Base-by-base conservation (phyloP, 83 land plant species). In the Picea abies region DNA sequence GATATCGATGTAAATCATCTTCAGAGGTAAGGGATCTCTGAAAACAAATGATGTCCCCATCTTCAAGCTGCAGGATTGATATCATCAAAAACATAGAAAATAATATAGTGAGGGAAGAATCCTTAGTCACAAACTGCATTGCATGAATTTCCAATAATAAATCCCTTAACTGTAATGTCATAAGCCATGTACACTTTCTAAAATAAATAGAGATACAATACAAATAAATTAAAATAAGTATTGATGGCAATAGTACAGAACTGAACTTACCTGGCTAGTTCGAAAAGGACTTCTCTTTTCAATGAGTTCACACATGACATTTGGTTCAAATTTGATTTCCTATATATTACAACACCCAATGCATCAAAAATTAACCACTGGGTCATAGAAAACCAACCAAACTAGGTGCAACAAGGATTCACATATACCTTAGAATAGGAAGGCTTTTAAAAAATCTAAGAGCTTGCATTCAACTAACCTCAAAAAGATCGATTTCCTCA, bases 291-390 rank as follows among this genome's bases (percentile, higher is more conserved):
- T 25, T 81, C 87, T 89, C 87, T 90, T 98, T 83, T 96, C 97
- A 63, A 98, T 88, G 60, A 80, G 96, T 82, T 94, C 97, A 85
- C 99, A 98, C 99, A 98, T 98, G 16, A 98, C 97, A 91, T 82
- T 83, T 37, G 99, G 99, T 39, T 98, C 97, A 88, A 98, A 98
- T 86, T 98, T 98, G 78, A 98, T 96, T 80, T 98, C 99, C 99
- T 97, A 89, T 61, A 80, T 8, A 80, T 39, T 37, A 62, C 7
- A 72, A 70, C 17, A 70, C 75, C 35, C 44, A 70, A 16, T 15
- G 7, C 75, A 70, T 37, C 14, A 56, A 56, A 56, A 12, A 56
- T 56, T 56, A 14, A 12, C 60, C 60, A 56, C 60, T 56, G 60
- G 60, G 14, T 56, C 60, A 56, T 56, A 12, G 11, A 56, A 56